Base-by-base conservation (phyloP, 2,329 filamentous ascomycete genomes). In the Fusarium sp. region DNA sequence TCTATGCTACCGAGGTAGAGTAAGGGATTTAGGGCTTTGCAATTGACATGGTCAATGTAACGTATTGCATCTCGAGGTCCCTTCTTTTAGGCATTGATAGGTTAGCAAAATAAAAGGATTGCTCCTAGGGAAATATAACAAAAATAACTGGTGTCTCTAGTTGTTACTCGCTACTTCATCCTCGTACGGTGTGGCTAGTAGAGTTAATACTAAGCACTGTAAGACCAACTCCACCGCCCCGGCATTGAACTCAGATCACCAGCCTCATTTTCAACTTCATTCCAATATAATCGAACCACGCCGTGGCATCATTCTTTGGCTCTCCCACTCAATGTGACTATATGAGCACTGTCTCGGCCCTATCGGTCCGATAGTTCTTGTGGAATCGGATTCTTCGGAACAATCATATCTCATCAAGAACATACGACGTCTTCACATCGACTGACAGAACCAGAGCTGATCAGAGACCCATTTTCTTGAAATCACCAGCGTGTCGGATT, bases 241-340 rank as follows among this genome's bases (percentile, higher is more conserved):
- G 71, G 62, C 63, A 67, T 71, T 52, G 49, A 63, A 53, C 55
- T 63, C 56, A 52, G 57, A 69, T 72, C 67, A 71, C 54, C 59
- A 69, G 57, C 50, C 45, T 67, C 57, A 60, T 43, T 44, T 44
- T 59, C 57, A 68, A 74, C 70, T 43, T 65, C 70, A 71, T 28
- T 34, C 53, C n/a, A 57, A 58, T 49, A 24, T 44, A 51, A 57
- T 45, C 34, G 38, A 33, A 44, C 57, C 57, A 65, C 36, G 45
- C n/a, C 57, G 42, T 34, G n/a, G 21, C 45, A n/a, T 28, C 24
- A 19, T 47, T 49, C 13, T 33, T 7, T 26, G 21, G 11, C n/a
- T 39, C n/a, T 51, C n/a, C 34, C 28, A 17, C 22, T 39, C 14
- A 46, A 24, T 33, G 39, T 36, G 9, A 42, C 43, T 36, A 31